Conservation (phyloP, 192 early-diverging fungal species). For the Entomortierella lignicola region DNA sequence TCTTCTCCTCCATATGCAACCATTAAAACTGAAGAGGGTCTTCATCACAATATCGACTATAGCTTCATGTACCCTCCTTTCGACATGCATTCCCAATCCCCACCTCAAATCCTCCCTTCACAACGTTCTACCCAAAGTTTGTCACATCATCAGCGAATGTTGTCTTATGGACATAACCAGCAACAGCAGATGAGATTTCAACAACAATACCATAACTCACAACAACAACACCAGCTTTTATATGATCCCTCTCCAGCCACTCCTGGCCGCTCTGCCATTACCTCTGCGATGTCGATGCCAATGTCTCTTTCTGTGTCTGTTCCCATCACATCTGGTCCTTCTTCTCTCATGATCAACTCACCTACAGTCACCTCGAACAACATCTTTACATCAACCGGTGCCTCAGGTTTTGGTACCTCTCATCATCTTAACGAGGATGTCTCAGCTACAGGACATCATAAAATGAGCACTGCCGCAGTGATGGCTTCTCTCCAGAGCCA, state of each 20-base stretch:
- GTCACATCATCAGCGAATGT: conserved; percentile 22
- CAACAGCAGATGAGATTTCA: conserved; percentile 31
- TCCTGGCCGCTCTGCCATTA: conserved; percentile 19
- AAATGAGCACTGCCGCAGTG: conserved; percentile 14
- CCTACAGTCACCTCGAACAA: background rate
- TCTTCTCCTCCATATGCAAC: conserved; percentile 27
- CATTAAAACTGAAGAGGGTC: conserved; percentile 35
- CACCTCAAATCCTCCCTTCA: conserved; percentile 20
- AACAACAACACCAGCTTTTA: conserved; percentile 21
- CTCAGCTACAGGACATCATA: background rate
- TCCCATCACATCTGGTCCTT: conserved; percentile 17
- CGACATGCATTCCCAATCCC: conserved; percentile 25
- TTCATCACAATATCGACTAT: conserved; percentile 7
- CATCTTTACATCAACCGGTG: conserved; percentile 10
- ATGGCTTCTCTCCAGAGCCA: conserved; percentile 18
- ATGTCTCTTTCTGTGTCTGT: conserved; percentile 28
- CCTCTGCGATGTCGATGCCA: conserved; percentile 34
- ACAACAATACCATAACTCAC: conserved; percentile 11
- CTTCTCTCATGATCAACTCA: conserved; percentile 5
- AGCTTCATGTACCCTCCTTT: conserved; percentile 28
- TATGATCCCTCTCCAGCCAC: conserved; percentile 29
- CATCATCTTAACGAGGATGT: background rate
- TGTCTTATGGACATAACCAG: conserved; percentile 20
- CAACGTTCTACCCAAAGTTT: conserved; percentile 26
- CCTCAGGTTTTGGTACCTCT: conserved; percentile 9